Conservation (phyloP, 805 yeast species). For the Wickerhamomyces silvicola region DNA sequence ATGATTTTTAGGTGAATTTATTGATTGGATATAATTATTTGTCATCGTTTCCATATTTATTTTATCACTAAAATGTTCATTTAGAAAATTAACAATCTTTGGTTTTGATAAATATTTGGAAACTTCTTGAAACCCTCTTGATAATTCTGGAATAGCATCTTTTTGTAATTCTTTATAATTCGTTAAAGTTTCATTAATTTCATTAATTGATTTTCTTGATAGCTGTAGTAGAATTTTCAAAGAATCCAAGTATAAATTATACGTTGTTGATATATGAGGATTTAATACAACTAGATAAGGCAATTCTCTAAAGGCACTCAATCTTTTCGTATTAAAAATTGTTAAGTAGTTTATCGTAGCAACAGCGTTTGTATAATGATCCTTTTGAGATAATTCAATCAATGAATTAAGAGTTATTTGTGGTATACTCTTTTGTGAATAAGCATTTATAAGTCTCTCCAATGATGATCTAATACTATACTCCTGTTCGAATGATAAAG, state of each 20-base stretch:
- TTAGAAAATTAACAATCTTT: slow-evolving; percentile 57
- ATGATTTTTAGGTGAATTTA: slow-evolving; percentile 41
- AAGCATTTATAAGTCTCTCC: slow-evolving; percentile 52
- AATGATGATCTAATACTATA: slow-evolving; percentile 52
- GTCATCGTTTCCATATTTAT: slow-evolving; percentile 83
- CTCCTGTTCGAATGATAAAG: slow-evolving; percentile 38
- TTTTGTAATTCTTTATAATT: slow-evolving; percentile 69
- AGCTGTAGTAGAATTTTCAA: slow-evolving; percentile 44
- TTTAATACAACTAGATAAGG: slow-evolving; percentile 84
- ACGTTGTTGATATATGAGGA: slow-evolving; percentile 77
- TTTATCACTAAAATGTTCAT: slow-evolving; percentile 73
- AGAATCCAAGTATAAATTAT: slow-evolving; percentile 66
- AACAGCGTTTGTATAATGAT: slow-evolving; percentile 30
- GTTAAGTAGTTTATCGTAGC: slow-evolving; percentile 52
- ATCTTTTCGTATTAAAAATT: slow-evolving; percentile 61
- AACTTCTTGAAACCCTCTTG: slow-evolving; percentile 77
- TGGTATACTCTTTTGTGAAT: slow-evolving; percentile 46
- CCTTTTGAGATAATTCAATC: slow-evolving; percentile 33
- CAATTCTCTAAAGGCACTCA: slow-evolving; percentile 61
- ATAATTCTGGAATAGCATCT: slow-evolving; percentile 75
- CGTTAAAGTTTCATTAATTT: slow-evolving; percentile 49
- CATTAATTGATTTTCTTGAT: slow-evolving; percentile 42
- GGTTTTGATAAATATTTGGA: slow-evolving; percentile 37
- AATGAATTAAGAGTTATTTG: slow-evolving; percentile 46
- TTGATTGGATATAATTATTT: slow-evolving; percentile 71